A percentile compares a stretch with the other conserved stretches of the same genome.
Conservation (phyloP, 768 basidiomycete species). For the Pisolithus albus region DNA sequence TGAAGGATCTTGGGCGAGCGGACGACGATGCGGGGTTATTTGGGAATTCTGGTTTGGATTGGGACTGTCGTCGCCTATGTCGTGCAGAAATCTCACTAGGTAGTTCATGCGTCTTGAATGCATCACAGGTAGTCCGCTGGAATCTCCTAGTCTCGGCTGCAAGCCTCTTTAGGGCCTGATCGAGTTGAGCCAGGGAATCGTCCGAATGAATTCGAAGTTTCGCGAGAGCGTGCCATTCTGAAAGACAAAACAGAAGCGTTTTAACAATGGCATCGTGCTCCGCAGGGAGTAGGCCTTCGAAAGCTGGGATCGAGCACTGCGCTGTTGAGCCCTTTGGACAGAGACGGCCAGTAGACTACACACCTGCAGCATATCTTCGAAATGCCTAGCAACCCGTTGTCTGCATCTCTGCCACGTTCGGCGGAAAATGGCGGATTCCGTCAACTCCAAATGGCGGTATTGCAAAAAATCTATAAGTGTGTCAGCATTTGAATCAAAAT, state of each 20-base stretch:
- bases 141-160: no score
- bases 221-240: no score
- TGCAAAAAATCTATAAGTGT: neutral
- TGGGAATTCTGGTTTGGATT: neutral
- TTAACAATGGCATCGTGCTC: no score
- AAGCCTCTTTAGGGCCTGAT: no score
- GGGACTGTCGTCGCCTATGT: neutral
- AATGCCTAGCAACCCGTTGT: constrained; percentile 32
- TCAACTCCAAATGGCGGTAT: constrained; percentile 19
- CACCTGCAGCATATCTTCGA: constrained; percentile 39
- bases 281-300: no score
- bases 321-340: neutral
- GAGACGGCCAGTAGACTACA: neutral
- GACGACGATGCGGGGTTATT: neutral
- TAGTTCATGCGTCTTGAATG: neutral
- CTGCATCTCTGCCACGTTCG: constrained; percentile 32
- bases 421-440: constrained; percentile 31
- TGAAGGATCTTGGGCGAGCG: constrained; percentile 9
- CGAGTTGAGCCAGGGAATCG: no score
- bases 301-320: no score
- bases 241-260: no score
- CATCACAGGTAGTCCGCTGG: no score
- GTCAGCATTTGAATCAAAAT: neutral
- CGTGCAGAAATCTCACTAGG: neutral
- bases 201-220: no score